These are phyloP conservation scores for Populus hybrid DNA, from an alignment of 441 rosid species.

Conservation along the genomic window DNA sequence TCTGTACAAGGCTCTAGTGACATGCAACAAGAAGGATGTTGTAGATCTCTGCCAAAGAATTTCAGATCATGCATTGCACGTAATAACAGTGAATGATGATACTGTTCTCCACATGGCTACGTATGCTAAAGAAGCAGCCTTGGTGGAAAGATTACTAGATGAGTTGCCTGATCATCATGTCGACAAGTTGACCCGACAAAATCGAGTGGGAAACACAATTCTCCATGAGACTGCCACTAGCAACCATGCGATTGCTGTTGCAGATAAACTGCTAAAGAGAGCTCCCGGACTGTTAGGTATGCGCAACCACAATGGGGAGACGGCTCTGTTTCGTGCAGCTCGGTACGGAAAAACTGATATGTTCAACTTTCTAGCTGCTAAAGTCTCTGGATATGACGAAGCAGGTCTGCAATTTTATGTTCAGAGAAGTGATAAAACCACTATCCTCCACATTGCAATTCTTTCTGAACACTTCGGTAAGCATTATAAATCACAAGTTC, in stretches of 20 bases:
- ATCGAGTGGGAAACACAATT: conserved; percentile 11
- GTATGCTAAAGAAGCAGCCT: background rate
- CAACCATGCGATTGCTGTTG: conserved; percentile 17
- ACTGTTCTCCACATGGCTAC: conserved; percentile 25
- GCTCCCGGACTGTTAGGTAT: conserved; percentile 23
- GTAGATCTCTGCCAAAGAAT: conserved; percentile 10
- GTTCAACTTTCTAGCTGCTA: background rate
- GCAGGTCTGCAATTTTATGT: conserved; percentile 6
- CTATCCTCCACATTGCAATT: conserved; percentile 20
- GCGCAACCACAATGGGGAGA: conserved; percentile 25
- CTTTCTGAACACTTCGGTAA: conserved; percentile 18
- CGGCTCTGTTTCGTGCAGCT: conserved; percentile 15
- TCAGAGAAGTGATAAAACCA: conserved; percentile 24
- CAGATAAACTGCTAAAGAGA: conserved; percentile 18
- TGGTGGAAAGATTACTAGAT: conserved; percentile 2
- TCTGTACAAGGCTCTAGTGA: conserved; percentile 14
- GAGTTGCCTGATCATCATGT: background rate
- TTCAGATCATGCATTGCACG: conserved; percentile 18
- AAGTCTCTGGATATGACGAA: background rate
- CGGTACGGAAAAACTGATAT: conserved; percentile 18
- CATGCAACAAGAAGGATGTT: conserved; percentile 10
- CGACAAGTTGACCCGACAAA: conserved; percentile 10
- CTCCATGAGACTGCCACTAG: conserved; percentile 22
- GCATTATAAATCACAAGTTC: background rate
- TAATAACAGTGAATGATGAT: conserved; percentile 17